Conservation (phyloP, 176 grass and related monocot species). For the Thalia dealbata region DNA sequence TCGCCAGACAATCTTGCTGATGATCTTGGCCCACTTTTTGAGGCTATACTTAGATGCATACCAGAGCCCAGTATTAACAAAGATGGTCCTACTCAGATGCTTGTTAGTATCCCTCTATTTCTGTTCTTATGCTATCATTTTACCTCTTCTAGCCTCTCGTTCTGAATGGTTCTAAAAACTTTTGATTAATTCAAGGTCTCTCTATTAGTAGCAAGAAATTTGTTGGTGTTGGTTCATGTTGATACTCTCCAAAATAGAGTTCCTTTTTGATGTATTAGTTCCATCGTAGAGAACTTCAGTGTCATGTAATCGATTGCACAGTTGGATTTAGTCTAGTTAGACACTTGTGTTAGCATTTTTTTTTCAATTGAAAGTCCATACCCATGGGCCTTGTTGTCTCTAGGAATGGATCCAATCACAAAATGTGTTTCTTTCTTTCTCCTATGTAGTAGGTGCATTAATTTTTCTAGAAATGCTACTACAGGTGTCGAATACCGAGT, state of each 20-base stretch:
- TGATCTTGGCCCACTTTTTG: constrained; percentile 94
- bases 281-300: too few species aligned
- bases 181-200: too few species aligned
- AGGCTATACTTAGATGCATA: constrained; percentile 95
- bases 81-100: constrained; percentile 82
- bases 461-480: constrained; percentile 6
- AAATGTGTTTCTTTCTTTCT: background rate
- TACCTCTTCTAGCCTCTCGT: background rate
- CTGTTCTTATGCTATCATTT: background rate
- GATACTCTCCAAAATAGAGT: too few species aligned
- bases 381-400: background rate
- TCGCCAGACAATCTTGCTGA: constrained; percentile 71
- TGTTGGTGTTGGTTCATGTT: too few species aligned
- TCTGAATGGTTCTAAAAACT: too few species aligned
- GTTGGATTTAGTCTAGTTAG: too few species aligned
- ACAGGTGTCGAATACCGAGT: constrained; percentile 90
- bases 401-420: background rate
- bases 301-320: too few species aligned
- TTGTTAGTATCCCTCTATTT: constrained; percentile 46
- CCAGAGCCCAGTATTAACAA: constrained; percentile 89
- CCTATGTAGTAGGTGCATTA: background rate
- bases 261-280: too few species aligned
- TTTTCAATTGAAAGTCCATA: background rate
- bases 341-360: background rate
- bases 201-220: too few species aligned